A percentile compares a stretch with the other conserved stretches of the same genome.
These are phyloP conservation scores for Cutaneotrichosporon dermatis DNA, from an alignment of 1,284 basidiomycete genomes.

Conservation along the genomic window DNA sequence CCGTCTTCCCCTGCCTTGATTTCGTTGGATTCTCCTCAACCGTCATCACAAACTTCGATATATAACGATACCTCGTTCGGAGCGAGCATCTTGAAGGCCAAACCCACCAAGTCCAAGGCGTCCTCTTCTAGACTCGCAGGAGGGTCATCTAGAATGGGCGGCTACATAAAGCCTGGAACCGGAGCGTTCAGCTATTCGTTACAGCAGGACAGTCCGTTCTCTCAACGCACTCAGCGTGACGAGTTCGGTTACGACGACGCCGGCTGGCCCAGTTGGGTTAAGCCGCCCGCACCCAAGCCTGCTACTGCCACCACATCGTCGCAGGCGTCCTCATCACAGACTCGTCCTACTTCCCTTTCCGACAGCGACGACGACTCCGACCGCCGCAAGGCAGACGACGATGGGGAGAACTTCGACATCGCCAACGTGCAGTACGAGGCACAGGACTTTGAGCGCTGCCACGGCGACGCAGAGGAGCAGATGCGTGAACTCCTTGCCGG, in stretches of 20 bases:
- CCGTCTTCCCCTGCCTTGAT: background rate
- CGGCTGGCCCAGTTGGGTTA: slow-evolving; percentile 20
- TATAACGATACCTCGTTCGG: slow-evolving; percentile 4
- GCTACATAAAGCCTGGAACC: slow-evolving; percentile 40
- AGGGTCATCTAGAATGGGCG: slow-evolving; percentile 2
- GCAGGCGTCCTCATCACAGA: background rate
- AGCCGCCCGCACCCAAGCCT: too few species aligned
- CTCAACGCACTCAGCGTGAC: background rate
- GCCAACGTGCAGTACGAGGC: slow-evolving; percentile 29
- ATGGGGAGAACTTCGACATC: slow-evolving; percentile 40
- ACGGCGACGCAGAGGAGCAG: slow-evolving; percentile 55
- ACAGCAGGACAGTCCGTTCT: slow-evolving; percentile 4
- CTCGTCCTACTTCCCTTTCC: background rate
- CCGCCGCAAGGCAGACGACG: background rate
- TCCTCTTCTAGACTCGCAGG: too few species aligned
- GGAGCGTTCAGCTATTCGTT: slow-evolving; percentile 20
- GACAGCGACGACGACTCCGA: background rate
- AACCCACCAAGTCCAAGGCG: slow-evolving; percentile 5
- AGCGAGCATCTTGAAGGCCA: slow-evolving; percentile 7
- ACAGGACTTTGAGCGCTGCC: slow-evolving; percentile 29
- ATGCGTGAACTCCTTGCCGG: slow-evolving; percentile 51
- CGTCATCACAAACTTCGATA: background rate
- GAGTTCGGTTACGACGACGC: slow-evolving; percentile 15
- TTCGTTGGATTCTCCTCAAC: background rate
- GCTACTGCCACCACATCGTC: background rate